phyloP scores from a whole-genome alignment of 331 rosid species.

The Rhamnella rubrinervis region DNA sequence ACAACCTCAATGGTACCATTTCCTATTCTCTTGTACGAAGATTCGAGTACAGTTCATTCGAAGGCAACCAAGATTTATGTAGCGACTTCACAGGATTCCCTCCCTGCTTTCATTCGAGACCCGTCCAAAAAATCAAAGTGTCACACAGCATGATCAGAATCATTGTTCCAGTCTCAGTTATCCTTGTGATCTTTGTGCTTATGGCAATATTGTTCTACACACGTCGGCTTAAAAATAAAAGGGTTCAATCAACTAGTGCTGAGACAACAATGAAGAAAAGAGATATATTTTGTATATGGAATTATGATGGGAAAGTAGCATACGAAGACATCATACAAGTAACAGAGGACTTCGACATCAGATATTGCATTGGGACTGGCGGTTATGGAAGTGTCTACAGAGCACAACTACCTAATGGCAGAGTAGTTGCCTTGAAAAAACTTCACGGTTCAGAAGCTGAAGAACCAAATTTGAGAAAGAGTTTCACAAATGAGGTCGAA shows the following conservation, averaged over 20 bases:
- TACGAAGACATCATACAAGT: slow-evolving; percentile 22
- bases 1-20: background rate
- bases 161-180: background rate
- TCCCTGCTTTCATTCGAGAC: too few species aligned
- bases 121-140: too few species aligned
- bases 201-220: background rate
- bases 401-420: slow-evolving; percentile 32
- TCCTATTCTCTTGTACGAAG: too few species aligned
- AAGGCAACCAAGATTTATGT: too few species aligned
- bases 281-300: slow-evolving; percentile 44
- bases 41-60: too few species aligned
- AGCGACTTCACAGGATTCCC: too few species aligned
- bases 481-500: slow-evolving; percentile 34
- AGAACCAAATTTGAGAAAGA: slow-evolving; percentile 19
- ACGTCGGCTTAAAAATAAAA: background rate
- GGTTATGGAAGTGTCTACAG: slow-evolving; percentile 19
- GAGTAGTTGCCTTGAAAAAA: slow-evolving; percentile 36
- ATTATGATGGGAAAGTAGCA: slow-evolving; percentile 46
- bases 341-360: background rate
- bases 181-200: background rate
- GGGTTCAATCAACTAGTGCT: background rate
- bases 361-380: background rate
- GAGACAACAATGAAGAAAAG: slow-evolving; percentile 20
- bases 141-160: background rate
- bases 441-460: slow-evolving; percentile 29